Conservation (phyloP, 2,329 filamentous ascomycete genomes). For the Beauveria medogensis region DNA sequence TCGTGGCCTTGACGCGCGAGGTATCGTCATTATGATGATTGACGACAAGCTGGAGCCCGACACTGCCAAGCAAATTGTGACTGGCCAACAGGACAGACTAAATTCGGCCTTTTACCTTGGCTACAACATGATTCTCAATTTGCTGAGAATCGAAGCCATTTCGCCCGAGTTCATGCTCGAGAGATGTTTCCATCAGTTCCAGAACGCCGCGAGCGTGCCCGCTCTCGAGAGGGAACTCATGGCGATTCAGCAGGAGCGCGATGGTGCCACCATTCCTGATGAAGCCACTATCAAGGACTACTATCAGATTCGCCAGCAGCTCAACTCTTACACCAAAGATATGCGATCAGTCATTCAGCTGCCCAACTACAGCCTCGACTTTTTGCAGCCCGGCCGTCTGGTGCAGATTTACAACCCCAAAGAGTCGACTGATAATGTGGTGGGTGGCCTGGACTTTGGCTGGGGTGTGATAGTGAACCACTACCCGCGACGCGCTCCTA, state of each 20-base stretch:
- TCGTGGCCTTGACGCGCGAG: slow-evolving; percentile 92
- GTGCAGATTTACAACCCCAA: slow-evolving; percentile 72
- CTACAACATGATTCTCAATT: slow-evolving; percentile 98
- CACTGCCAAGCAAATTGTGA: slow-evolving; percentile 89
- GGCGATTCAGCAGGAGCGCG: slow-evolving; percentile 66
- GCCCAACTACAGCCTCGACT: slow-evolving; percentile 76
- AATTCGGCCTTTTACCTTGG: slow-evolving; percentile 97
- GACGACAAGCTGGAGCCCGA: slow-evolving; percentile 92
- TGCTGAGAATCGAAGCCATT: slow-evolving; percentile 97
- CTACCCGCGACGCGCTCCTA: slow-evolving; percentile 54
- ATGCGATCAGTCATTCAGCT: slow-evolving; percentile 90
- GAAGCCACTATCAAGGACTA: slow-evolving; percentile 90
- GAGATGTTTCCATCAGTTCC: slow-evolving; percentile 95
- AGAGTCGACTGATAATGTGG: slow-evolving; percentile 32
- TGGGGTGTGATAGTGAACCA: slow-evolving; percentile 87
- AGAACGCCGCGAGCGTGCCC: slow-evolving; percentile 84
- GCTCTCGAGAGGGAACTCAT: slow-evolving; percentile 75
- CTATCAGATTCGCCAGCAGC: slow-evolving; percentile 78
- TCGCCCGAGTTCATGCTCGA: slow-evolving; percentile 99
- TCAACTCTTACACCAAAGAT: slow-evolving; percentile 76
- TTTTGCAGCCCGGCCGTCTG: slow-evolving; percentile 78
- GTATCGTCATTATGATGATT: slow-evolving; percentile 99
- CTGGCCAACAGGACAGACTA: slow-evolving; percentile 91
- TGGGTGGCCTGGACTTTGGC: slow-evolving; percentile 62
- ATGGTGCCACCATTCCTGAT: slow-evolving; percentile 69